Evolutionary conservation across 306 rosid genomes (phyloP), one percentile per base, ranked within the genome.

Genomic region (Rosa multiflora): DNA sequence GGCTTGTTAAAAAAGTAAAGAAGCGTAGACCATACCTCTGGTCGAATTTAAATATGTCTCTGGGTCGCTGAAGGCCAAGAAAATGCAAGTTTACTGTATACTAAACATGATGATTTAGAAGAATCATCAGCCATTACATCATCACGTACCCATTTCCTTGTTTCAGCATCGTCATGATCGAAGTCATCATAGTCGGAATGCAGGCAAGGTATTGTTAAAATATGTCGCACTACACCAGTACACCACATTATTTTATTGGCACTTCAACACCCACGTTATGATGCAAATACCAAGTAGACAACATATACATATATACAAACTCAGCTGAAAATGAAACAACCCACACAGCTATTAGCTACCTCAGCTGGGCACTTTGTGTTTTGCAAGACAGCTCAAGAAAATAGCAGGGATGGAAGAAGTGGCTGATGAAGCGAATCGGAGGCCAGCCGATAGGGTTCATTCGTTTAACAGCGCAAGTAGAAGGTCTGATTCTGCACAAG

Each of bases 321-420:
- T 58, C 2, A 58, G 32, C 13, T 58, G 14, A 10, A 58, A 21
- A 35, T 58, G 64, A 58, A 58, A 3, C 12, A 56, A 56, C 62
- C 23, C 23, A 56, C 12, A 26, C 9, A 62, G 67, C 17, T 11
- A 23, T 61, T 59, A 59, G 37, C 8, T 61, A 9, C 18, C 40
- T 26, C 59, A 53, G 26, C 26, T 20, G 8, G 37, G 39, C 40
- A 29, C 8, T 29, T 12, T 62, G 40, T 26, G 40, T 29, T 61
- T 5, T 29, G 67, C 67, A 62, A 18, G 4, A 73, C 67, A 8
- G 15, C 14, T 8, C 1, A 21, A 70, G 40, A 40, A 70, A 20
- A 73, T 52, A 67, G 66, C 67, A 53, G 67, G 20, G 8, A 73
- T 53, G 51, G 77, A 35, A 55, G 51, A 39, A 39, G 77, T 73